A percentile compares a stretch with the other conserved stretches of the same genome.
phyloP scores from a whole-genome alignment of 495 filamentous ascomycete genomes.

The Penicillium diatomitis region DNA sequence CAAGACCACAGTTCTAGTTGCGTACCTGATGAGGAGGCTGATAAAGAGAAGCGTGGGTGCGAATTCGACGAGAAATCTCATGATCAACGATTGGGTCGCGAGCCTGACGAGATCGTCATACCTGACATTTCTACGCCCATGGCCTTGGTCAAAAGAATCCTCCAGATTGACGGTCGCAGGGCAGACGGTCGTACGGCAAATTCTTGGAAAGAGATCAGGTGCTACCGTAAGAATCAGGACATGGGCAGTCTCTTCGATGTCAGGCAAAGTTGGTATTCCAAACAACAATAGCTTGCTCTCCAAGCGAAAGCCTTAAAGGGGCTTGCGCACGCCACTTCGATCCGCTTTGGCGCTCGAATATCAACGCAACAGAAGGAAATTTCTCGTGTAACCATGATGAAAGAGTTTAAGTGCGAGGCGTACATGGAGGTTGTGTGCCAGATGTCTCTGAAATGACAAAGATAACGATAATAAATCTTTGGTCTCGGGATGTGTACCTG shows the following conservation, averaged over 20 bases:
- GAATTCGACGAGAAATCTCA: no score
- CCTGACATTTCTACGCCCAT: conserved; percentile 21
- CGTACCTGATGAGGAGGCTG: no score
- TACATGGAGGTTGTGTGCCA: no score
- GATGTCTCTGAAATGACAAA: no score
- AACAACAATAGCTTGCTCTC: conserved; percentile 4
- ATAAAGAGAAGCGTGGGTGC: no score
- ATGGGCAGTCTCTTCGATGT: conserved; percentile 48
- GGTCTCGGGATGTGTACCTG: no score
- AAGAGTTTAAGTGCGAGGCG: no score
- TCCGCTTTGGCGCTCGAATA: no score
- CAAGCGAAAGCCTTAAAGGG: background rate
- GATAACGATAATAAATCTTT: no score
- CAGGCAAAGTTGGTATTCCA: conserved; percentile 36
- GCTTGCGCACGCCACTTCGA: background rate
- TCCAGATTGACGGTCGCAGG: conserved; percentile 31
- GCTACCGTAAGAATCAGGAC: conserved; percentile 45
- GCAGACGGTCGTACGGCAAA: conserved; percentile 31
- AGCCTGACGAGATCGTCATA: conserved; percentile 21
- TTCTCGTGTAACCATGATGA: no score
- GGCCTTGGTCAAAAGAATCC: conserved; percentile 26
- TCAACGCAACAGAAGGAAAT: no score
- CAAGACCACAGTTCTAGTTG: no score
- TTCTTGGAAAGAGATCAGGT: conserved; percentile 44
- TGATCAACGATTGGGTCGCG: background rate